Base-by-base conservation (phyloP, 2,329 filamentous ascomycete genomes). In the Helminthosporium solani region DNA sequence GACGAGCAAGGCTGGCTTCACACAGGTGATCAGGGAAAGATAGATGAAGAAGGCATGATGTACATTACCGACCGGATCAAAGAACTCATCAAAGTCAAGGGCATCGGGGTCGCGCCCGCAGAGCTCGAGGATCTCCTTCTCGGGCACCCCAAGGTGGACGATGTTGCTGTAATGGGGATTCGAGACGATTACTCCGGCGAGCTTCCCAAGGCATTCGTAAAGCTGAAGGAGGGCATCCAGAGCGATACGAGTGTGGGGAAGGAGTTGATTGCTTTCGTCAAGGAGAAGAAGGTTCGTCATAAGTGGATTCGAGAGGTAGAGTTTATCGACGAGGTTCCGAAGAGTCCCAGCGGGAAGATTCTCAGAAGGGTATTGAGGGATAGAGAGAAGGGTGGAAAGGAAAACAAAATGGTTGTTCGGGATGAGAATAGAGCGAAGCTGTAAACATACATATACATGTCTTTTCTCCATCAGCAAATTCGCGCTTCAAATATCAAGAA, bases 41-140 rank as follows among this genome's bases (percentile, higher is more conserved):
- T 85, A 12, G 78, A 83, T 42, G 58, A 65, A 0, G 75, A 83
- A 47, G 81, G 79, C 0, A 72, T 82, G 52, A 70, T 86, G 8
- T 75, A 76, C 21, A 82, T 84, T 44, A 73, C 75, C 1, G 82
- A 86, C 56, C 75, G 82, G 0, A 80, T 86, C 61, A 87, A 86
- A 68, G 83, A 86, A 64, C 79, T 85, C 74, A 83, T 85, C 65
- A 86, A 86, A 60, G 82, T 85, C 8, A 84, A 85, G 51, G 83
- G 83, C 0, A 78, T 83, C 28, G 78, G 76, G 4, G 79, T 84
- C 7, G 79, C 82, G 6, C 83, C 83, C 0, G 82, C 82, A 0
- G 83, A 86, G 58, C 71, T 86, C 0, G 83, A 86, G 57, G 81
- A 84, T 52, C 58, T 81, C 2, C 64, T 86, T n/a, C 73, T 85